Base-by-base conservation (phyloP, 139 green algal species). In the Chlorella sp. region DNA sequence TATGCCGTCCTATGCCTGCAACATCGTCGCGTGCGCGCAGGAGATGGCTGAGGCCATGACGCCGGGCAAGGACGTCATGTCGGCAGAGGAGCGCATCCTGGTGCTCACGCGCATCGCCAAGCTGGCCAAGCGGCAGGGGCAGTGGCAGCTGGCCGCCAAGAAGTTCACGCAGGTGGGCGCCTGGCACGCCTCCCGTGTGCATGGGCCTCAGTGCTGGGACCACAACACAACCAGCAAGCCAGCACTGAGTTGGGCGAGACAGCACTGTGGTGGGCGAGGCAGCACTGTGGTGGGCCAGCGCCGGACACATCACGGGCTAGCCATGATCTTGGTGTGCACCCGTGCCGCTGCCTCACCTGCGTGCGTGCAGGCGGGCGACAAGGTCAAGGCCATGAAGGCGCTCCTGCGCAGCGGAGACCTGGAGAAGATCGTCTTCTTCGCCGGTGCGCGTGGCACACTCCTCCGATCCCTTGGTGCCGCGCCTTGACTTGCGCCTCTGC, bases 141-240 rank as follows among this genome's bases (percentile, higher is more conserved):
- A 75, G 50, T 95, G 82, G 76, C 85, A 92, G 66, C 84, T 96
- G 51, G 91, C 91, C 1, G 88, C 83, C 73, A 94, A 94, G 81
- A 96, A 96, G 83, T 96, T 88, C 88, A 91, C 89, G 17, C 86
- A 92, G 80, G 80, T n/a, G n/a, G n/a, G n/a, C n/a, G n/a, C n/a
- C n/a, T n/a, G n/a, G n/a, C n/a, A n/a, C n/a, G n/a, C n/a, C n/a
- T n/a, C n/a, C n/a, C n/a, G n/a, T n/a, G n/a, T n/a, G n/a, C n/a
- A n/a, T n/a, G n/a, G n/a, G n/a, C n/a, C n/a, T n/a, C n/a, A n/a
- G n/a, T n/a, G n/a, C n/a, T n/a, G n/a, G n/a, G n/a, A n/a, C n/a
- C n/a, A n/a, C n/a, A n/a, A n/a, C n/a, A n/a, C n/a, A n/a, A n/a
- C n/a, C n/a, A n/a, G n/a, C n/a, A n/a, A n/a, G n/a, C n/a, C n/a